These are phyloP conservation scores for Saccharomycopsis sp. DNA, from an alignment of 805 yeast genomes.

Conservation along the genomic window DNA sequence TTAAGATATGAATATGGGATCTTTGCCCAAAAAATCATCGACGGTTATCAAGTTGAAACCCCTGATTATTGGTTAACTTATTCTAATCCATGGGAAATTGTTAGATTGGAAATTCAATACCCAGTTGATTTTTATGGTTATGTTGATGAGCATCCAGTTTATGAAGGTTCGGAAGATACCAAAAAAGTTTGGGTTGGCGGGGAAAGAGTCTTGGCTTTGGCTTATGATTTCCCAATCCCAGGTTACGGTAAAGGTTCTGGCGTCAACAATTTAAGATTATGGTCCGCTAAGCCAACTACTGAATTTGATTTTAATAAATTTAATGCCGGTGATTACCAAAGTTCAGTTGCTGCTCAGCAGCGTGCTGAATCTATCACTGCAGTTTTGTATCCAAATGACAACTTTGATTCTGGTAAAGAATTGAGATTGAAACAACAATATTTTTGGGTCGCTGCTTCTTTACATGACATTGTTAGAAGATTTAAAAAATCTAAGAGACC, in stretches of 20 bases:
- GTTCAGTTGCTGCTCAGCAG: slow-evolving; percentile 79
- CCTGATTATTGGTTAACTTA: slow-evolving; percentile 92
- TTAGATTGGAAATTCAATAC: slow-evolving; percentile 76
- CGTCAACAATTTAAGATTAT: slow-evolving; percentile 82
- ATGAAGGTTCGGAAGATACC: slow-evolving; percentile 44
- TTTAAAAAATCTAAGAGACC: slow-evolving; percentile 71
- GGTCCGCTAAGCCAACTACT: slow-evolving; percentile 85
- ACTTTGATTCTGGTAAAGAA: slow-evolving; percentile 86
- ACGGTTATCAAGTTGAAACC: slow-evolving; percentile 89
- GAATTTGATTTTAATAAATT: slow-evolving; percentile 89
- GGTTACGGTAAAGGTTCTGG: slow-evolving; percentile 69
- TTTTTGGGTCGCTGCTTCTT: slow-evolving; percentile 94
- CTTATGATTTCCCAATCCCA: slow-evolving; percentile 89
- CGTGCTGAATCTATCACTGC: slow-evolving; percentile 89
- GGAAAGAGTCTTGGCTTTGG: slow-evolving; percentile 82
- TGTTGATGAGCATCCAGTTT: slow-evolving; percentile 49
- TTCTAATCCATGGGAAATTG: slow-evolving; percentile 91
- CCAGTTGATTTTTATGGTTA: slow-evolving; percentile 89
- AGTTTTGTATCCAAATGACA: slow-evolving; percentile 89
- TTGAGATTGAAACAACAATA: slow-evolving; percentile 90
- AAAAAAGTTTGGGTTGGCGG: slow-evolving; percentile 79
- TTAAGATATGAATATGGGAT: slow-evolving; percentile 90
- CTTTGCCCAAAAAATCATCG: slow-evolving; percentile 79
- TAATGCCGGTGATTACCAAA: slow-evolving; percentile 83
- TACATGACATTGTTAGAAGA: slow-evolving; percentile 85